Percentiles rank a stretch among this genome's conserved stretches.
These are phyloP conservation scores for Paraconiothyrium brasiliense DNA, from an alignment of 2,329 filamentous ascomycete species.

Conservation along the genomic window DNA sequence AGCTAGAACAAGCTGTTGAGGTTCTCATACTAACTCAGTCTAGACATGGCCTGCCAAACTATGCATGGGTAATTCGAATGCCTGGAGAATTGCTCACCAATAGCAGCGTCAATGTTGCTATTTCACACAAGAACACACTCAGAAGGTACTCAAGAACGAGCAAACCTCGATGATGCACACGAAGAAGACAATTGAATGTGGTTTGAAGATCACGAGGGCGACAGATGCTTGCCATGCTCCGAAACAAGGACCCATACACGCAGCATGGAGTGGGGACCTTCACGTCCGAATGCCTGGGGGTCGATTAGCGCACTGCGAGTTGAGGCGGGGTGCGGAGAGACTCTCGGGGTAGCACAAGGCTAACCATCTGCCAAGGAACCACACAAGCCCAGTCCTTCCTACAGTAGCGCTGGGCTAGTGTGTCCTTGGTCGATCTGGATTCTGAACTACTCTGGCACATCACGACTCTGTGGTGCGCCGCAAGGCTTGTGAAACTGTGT, in stretches of 20 bases:
- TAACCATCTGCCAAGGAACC: slow-evolving; percentile 9
- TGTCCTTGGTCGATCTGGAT: background rate
- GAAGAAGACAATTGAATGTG: background rate
- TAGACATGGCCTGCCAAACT: background rate
- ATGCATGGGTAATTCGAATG: background rate
- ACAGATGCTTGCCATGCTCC: background rate
- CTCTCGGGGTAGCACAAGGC: slow-evolving; percentile 4
- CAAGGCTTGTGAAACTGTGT: slow-evolving; percentile 5
- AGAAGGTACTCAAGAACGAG: background rate
- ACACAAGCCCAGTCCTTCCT: background rate
- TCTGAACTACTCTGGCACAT: slow-evolving; percentile 7
- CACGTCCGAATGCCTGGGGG: slow-evolving; percentile 1
- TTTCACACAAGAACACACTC: background rate
- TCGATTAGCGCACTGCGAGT: background rate
- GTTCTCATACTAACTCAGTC: background rate
- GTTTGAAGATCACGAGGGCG: slow-evolving; percentile 4
- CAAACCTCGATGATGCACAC: background rate
- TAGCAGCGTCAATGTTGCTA: background rate
- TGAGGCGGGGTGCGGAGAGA: slow-evolving; percentile 16
- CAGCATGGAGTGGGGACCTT: slow-evolving; percentile 1
- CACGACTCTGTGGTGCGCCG: background rate
- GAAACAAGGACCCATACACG: background rate
- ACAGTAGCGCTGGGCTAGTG: slow-evolving; percentile 8
- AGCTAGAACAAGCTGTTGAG: slow-evolving; percentile 8
- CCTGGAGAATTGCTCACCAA: background rate